Evolutionary conservation across 1,284 basidiomycete species (phyloP), one percentile per base, ranked within the genome.

Genomic region (Sanghuangporus sanghuang): DNA sequence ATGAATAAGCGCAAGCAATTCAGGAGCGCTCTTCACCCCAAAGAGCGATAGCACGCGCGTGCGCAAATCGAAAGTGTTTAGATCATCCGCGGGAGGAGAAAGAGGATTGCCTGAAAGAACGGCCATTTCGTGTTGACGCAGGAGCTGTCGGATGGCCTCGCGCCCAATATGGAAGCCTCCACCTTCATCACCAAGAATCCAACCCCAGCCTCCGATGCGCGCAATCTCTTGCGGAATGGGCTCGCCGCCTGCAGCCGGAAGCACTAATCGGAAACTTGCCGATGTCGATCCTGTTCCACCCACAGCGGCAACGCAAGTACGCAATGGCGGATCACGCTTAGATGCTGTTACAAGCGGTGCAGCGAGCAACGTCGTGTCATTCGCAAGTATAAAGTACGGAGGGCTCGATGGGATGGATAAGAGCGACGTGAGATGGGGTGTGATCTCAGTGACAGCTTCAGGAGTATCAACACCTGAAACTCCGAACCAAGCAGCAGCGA

Each of bases 151-250:
- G 12, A 92, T 70, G 0, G 90, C 81, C 71, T 90, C 88, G 40
- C 88, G 79, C 3, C 90, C 90, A 64, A 91, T 85, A 68, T 87
- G 82, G 69, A 83, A 92, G 6, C 90, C 89, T 27, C 89, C 85
- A 6, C 90, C 90, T 71, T 92, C 90, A 71, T 93, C 90, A 7
- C 90, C 90, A 6, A 92, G 77, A 36, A 92, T 85, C 89, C 89
- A 92, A 0, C 90, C 90, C 88, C 88, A 92, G 0, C 90, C 90
- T 1, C 90, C 90, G 39, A 84, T 79, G 16, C 90, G 81, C 1
- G 84, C 88, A 40, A 90, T 78, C 70, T 89, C 84, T 61, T 81
- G 71, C 0, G 68, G 50, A n/a, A 23, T 27, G 42, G 42, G 73
- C 54, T 81, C 76, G 52, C 57, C 58, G 52, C 55, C 62, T 16